Percentiles rank a stretch among this genome's conserved stretches.
phyloP scores from a whole-genome alignment of 2,329 filamentous ascomycete genomes.

The Cladosporium sp. region DNA sequence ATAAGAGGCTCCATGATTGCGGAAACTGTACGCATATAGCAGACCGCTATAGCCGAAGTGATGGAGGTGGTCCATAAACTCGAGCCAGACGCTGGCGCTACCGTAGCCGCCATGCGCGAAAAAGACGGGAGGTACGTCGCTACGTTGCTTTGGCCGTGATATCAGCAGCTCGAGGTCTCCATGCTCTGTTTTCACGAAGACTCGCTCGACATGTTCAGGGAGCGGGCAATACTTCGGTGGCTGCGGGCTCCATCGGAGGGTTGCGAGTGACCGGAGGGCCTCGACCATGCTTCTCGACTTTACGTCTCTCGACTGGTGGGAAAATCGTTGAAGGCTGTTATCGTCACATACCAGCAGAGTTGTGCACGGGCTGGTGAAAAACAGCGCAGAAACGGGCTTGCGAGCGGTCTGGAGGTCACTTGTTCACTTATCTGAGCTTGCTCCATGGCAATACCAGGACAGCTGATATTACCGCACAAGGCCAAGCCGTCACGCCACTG shows the following conservation, averaged over 20 bases:
- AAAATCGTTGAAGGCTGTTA: neutral
- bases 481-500: conserved; percentile 9
- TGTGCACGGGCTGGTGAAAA: neutral
- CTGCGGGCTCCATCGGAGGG: conserved; percentile 21
- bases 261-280: conserved; percentile 17
- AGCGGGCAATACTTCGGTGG: conserved; percentile 19
- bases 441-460: neutral
- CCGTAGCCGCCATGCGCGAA: conserved; percentile 60
- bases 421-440: neutral
- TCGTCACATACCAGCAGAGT: neutral
- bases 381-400: neutral
- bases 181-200: conserved; percentile 39
- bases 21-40: conserved; percentile 56
- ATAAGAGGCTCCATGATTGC: conserved; percentile 58
- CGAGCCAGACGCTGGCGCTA: conserved; percentile 55
- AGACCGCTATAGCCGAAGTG: conserved; percentile 43
- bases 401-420: conserved; percentile 7
- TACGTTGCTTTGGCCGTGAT: conserved; percentile 36
- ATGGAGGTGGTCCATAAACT: conserved; percentile 55
- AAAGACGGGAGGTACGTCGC: conserved; percentile 43
- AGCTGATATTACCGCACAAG: neutral
- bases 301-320: neutral
- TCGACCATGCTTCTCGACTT: conserved; percentile 3
- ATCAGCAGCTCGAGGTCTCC: conserved; percentile 55
- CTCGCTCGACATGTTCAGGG: conserved; percentile 20